Base-by-base conservation (phyloP, 2,329 filamentous ascomycete species). In the Albifimbria verrucaria region DNA sequence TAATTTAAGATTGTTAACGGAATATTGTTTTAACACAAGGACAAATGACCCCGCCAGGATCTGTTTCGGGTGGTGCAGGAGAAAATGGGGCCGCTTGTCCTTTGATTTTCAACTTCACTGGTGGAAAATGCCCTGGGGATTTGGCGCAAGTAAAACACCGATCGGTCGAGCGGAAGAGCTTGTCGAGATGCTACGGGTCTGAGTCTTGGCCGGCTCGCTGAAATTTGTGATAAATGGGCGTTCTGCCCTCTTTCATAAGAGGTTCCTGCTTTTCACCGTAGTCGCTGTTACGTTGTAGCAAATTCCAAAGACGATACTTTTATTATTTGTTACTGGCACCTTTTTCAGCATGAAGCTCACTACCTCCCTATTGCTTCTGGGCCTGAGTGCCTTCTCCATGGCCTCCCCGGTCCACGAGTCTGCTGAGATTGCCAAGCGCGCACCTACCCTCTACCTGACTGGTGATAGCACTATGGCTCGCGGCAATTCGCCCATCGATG, bases 391-490 rank as follows among this genome's bases (percentile, higher is more conserved):
- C 26, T 46, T 59, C 24, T 52, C 58, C 11, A 52, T 51, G 3
- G 54, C 46, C 24, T 25, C 46, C 11, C 26, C 46, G 10, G n/a
- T 21, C 21, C 45, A 55, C 1, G 57, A 46, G 4, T 57, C 59
- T 6, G 51, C 50, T 20, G 42, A 55, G 20, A 42, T 55, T 20
- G 52, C 50, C 2, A 52, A 46, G 2, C 49, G 51, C 23, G 55
- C 56, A 12, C 59, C 59, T 2, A 82, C 76, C 1, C 69, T 83
- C 20, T 82, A 81, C 59, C 70, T 85, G 36, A 80, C 79, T 9
- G 83, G 83, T 28, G 83, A 87, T 63, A 83, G 80, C 17, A 86
- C 83, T 1, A 86, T 85, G 81, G 81, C 81, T 2, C 66, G 64
- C 41, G 72, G 66, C 11, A 77, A 26, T 26, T 25, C 46, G 7